Conservation (phyloP, 306 rosid genomes). For the Clitoria ternatea region DNA sequence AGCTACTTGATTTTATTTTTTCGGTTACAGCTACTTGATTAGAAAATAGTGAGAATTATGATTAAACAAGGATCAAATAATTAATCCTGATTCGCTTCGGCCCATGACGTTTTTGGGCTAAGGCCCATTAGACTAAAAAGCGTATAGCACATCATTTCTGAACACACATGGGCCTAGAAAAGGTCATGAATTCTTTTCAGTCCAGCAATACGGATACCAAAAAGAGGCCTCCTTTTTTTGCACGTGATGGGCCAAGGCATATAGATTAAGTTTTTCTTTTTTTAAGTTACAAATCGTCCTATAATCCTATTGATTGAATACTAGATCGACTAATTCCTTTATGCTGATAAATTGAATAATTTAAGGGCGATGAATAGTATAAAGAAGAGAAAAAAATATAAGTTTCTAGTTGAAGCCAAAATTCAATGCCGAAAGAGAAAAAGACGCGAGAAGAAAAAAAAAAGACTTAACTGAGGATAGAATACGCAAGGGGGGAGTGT, state of each 20-base stretch:
- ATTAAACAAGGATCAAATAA: background rate
- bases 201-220: background rate
- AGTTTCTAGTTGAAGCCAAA: background rate
- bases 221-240: too few species aligned
- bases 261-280: too few species aligned
- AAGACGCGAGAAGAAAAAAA: background rate
- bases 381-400: background rate
- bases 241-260: background rate
- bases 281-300: too few species aligned
- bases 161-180: background rate
- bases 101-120: background rate
- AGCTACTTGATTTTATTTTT: too few species aligned
- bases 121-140: too few species aligned
- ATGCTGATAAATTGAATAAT: background rate
- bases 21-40: background rate
- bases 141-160: too few species aligned
- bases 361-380: background rate
- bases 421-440: background rate
- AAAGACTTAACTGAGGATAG: background rate
- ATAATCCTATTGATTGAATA: too few species aligned
- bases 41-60: background rate
- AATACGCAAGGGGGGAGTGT: background rate
- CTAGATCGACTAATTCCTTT: too few species aligned
- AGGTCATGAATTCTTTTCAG: background rate
- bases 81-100: background rate